phyloP scores from a whole-genome alignment of 306 rosid species.

The Trifolium pratense region DNA sequence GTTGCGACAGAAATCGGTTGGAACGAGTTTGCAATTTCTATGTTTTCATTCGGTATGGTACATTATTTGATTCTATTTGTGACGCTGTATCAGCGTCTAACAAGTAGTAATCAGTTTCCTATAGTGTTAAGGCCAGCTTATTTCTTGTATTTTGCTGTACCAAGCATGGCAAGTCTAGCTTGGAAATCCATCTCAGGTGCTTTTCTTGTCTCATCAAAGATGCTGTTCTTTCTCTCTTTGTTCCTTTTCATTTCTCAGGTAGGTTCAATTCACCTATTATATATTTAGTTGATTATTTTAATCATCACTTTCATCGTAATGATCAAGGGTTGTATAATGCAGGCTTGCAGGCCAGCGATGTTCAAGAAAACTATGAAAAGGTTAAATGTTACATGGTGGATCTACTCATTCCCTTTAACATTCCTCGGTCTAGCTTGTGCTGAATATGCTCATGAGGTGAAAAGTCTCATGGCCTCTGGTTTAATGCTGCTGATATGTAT shows the following conservation, averaged over 20 bases:
- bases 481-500: slow-evolving; percentile 46
- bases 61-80: slow-evolving; percentile 55
- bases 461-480: slow-evolving; percentile 40
- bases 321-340: background rate
- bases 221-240: slow-evolving; percentile 60
- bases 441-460: slow-evolving; percentile 51
- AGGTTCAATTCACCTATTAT: background rate
- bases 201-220: slow-evolving; percentile 54
- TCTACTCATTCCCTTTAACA: slow-evolving; percentile 56
- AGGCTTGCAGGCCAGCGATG: slow-evolving; percentile 55
- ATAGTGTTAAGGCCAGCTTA: slow-evolving; percentile 50
- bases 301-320: background rate
- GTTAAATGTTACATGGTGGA: slow-evolving; percentile 57
- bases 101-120: slow-evolving; percentile 48
- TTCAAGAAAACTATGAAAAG: slow-evolving; percentile 62
- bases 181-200: slow-evolving; percentile 55
- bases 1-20: slow-evolving; percentile 53
- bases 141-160: slow-evolving; percentile 59
- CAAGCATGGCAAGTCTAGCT: slow-evolving; percentile 65
- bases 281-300: background rate
- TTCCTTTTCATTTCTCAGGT: slow-evolving; percentile 62
- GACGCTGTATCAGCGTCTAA: slow-evolving; percentile 53
- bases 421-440: slow-evolving; percentile 55
- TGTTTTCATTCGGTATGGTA: slow-evolving; percentile 54
- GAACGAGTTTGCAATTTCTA: slow-evolving; percentile 54